A percentile compares a stretch with the other conserved stretches of the same genome.
Evolutionary conservation across 352 stramenopile species (phyloP).

Genomic region (Pythium periplocum): DNA sequence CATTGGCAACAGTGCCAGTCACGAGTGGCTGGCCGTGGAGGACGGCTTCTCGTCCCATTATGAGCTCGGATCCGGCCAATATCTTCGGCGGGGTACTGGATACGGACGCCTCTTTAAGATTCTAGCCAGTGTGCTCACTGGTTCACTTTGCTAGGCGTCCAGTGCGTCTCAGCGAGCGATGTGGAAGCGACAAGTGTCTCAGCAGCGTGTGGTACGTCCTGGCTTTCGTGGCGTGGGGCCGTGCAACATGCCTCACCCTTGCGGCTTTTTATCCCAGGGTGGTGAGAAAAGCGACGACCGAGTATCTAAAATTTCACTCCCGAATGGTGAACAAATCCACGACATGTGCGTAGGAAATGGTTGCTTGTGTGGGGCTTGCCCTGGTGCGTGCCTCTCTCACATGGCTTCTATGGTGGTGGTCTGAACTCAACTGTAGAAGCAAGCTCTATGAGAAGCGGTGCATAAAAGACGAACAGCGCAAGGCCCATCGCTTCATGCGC

Average conservation of each 20-base stretch:
- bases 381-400: neutral
- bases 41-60: neutral
- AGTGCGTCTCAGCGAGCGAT: constrained; percentile 49
- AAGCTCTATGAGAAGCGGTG: constrained; percentile 62
- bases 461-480: constrained; percentile 59
- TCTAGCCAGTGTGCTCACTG: too few relatives aligned
- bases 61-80: constrained; percentile 15
- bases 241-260: neutral
- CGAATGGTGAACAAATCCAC: constrained; percentile 66
- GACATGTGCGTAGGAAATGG: constrained; percentile 39
- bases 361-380: too few relatives aligned
- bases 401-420: neutral
- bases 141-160: constrained; percentile 25
- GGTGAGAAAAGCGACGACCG: constrained; percentile 7
- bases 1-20: too few relatives aligned
- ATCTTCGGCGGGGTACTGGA: constrained; percentile 25
- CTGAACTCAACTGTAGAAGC: constrained; percentile 26
- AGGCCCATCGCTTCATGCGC: constrained; percentile 45
- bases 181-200: constrained; percentile 58
- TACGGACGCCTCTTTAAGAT: too few relatives aligned
- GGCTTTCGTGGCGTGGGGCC: too few relatives aligned
- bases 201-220: constrained; percentile 14
- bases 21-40: too few relatives aligned
- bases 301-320: constrained; percentile 41
- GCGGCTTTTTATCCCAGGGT: constrained; percentile 5